Conservation (phyloP, 768 basidiomycete genomes). For the Tephrocybe rancida region DNA sequence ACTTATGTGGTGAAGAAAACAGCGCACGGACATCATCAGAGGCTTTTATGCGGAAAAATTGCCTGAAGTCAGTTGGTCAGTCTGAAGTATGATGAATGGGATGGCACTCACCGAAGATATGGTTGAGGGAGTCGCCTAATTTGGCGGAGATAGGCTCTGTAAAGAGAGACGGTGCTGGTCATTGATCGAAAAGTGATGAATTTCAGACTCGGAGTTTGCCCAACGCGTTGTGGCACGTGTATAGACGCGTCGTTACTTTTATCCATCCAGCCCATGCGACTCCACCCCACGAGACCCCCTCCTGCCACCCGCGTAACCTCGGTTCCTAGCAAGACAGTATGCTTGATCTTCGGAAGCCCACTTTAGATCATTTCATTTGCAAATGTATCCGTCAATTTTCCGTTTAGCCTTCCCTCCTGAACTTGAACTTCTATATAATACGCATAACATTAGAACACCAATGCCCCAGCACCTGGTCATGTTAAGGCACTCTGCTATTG, state of each 20-base stretch:
- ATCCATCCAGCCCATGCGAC: no score
- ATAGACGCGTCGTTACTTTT: no score
- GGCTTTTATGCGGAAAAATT: constrained; percentile 64
- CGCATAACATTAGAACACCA: neutral
- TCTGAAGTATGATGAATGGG: neutral
- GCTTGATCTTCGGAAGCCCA: constrained; percentile 6
- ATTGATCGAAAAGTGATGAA: neutral
- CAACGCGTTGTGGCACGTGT: no score
- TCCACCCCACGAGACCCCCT: no score
- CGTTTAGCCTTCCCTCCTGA: neutral
- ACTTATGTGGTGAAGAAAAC: constrained; percentile 31
- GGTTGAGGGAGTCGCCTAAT: constrained; percentile 41
- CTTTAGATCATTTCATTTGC: neutral
- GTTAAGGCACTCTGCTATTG: constrained; percentile 17
- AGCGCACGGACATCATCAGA: constrained; percentile 59
- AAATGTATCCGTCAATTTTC: constrained; percentile 6
- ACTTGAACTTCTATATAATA: neutral
- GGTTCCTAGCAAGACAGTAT: no score
- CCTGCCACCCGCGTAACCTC: no score
- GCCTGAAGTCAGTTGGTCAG: constrained; percentile 36
- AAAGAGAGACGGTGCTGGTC: constrained; percentile 29
- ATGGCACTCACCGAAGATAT: constrained; percentile 41
- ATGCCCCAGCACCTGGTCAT: neutral
- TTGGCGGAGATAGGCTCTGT: constrained; percentile 44
- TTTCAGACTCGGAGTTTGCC: neutral